These are phyloP conservation scores for Letharia columbiana DNA, from an alignment of 495 filamentous ascomycete species.

Conservation along the genomic window DNA sequence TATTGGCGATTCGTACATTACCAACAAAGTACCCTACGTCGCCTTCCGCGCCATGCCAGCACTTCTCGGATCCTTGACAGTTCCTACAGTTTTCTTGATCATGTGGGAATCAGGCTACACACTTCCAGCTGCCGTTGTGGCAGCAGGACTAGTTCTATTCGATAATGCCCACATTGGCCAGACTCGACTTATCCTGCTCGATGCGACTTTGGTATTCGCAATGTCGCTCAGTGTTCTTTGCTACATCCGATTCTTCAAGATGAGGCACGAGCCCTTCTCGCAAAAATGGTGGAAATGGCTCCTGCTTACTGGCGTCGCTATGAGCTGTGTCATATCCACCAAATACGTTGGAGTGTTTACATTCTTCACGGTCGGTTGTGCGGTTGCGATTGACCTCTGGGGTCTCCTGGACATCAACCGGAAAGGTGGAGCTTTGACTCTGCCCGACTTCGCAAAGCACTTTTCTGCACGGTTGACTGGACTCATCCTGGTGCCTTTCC, in stretches of 20 bases:
- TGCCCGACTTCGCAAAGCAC: slow-evolving; percentile 79
- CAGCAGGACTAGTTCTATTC: slow-evolving; percentile 80
- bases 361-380: slow-evolving; percentile 92
- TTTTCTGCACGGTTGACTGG: slow-evolving; percentile 76
- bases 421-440: slow-evolving; percentile 61
- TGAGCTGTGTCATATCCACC: slow-evolving; percentile 96
- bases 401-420: slow-evolving; percentile 83
- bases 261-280: slow-evolving; percentile 78
- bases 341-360: slow-evolving; percentile 97
- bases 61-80: slow-evolving; percentile 80
- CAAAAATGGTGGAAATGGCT: slow-evolving; percentile 99
- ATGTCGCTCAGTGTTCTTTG: slow-evolving; percentile 90
- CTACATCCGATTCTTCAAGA: slow-evolving; percentile 97
- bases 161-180: slow-evolving; percentile 99
- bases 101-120: slow-evolving; percentile 99
- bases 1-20: slow-evolving; percentile 96
- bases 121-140: slow-evolving; percentile 80
- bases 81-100: slow-evolving; percentile 88
- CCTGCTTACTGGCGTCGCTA: slow-evolving; percentile 80
- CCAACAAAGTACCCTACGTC: slow-evolving; percentile 94
- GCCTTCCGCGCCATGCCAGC: slow-evolving; percentile 92
- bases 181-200: slow-evolving; percentile 88
- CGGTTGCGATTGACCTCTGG: slow-evolving; percentile 91
- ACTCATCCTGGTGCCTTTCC: slow-evolving; percentile 82
- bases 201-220: slow-evolving; percentile 85